These are phyloP conservation scores for Blastobotrys raffinosifermentans DNA, from an alignment of 1,139 yeast species.

Conservation along the genomic window DNA sequence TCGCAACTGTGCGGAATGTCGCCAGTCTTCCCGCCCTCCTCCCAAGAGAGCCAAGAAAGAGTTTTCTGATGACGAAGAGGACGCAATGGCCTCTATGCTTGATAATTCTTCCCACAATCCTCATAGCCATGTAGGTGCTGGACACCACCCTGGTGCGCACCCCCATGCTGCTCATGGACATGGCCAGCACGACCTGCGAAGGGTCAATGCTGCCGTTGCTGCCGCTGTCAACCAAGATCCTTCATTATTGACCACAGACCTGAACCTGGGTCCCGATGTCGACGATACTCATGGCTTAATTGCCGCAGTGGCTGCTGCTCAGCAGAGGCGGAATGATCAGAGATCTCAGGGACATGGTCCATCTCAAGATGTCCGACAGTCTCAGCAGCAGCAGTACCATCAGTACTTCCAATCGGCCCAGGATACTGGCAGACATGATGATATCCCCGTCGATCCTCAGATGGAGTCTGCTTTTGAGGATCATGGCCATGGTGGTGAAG, in stretches of 20 bases:
- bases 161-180: too few relatives aligned
- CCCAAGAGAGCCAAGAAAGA: constrained; percentile 23
- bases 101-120: constrained; percentile 5
- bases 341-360: constrained; percentile 19
- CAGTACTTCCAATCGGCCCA: constrained; percentile 17
- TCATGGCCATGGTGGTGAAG: constrained; percentile 44
- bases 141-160: constrained; percentile 9
- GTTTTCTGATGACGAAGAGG: constrained; percentile 9
- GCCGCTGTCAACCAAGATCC: constrained; percentile 17
- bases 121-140: constrained; percentile 1
- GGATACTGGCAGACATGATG: constrained; percentile 18
- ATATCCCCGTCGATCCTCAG: constrained; percentile 54
- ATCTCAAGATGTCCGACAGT: constrained; percentile 27
- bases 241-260: constrained; percentile 17
- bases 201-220: constrained; percentile 20
- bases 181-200: constrained; percentile 9
- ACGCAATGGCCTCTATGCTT: neutral
- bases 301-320: constrained; percentile 63
- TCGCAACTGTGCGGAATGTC: constrained; percentile 69
- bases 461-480: constrained; percentile 49
- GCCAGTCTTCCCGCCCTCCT: constrained; percentile 37
- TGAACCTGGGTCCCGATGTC: constrained; percentile 42
- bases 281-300: constrained; percentile 47
- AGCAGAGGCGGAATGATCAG: constrained; percentile 18
- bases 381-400: constrained; percentile 26